These are phyloP conservation scores for Schizosaccharomyces lindneri DNA, from an alignment of 805 yeast genomes.

Conservation along the genomic window DNA sequence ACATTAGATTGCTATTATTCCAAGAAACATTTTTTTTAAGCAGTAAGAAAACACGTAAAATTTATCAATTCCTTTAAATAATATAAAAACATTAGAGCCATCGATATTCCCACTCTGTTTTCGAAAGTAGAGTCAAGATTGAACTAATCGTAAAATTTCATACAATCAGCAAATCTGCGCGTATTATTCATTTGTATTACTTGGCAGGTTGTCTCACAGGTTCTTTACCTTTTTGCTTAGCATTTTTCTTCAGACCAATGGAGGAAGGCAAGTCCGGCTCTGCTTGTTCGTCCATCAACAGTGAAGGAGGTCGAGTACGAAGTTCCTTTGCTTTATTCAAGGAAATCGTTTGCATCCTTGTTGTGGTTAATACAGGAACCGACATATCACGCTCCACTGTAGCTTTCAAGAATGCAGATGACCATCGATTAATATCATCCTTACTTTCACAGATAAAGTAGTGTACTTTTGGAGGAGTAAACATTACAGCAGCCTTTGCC, in stretches of 20 bases:
- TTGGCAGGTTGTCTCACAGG: not conserved
- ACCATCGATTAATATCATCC: constrained; percentile 87
- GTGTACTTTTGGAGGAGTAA: constrained; percentile 87
- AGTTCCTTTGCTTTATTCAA: constrained; percentile 67
- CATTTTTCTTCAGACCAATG: not conserved
- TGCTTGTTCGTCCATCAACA: not conserved
- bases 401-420: constrained; percentile 81
- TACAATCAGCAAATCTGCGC: too few species aligned
- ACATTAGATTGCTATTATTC: too few species aligned
- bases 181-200: too few species aligned
- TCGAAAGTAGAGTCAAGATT: too few species aligned
- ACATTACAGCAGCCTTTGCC: constrained; percentile 67
- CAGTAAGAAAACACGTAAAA: too few species aligned
- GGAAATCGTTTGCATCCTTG: constrained; percentile 86
- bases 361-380: constrained; percentile 76
- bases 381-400: constrained; percentile 72
- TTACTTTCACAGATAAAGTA: constrained; percentile 82
- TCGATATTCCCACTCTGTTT: too few species aligned
- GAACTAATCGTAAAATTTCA: too few species aligned
- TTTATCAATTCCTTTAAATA: too few species aligned
- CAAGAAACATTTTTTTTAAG: too few species aligned
- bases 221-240: not conserved
- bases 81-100: too few species aligned
- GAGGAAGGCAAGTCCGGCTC: not conserved
- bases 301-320: not conserved